A percentile compares a stretch with the other conserved stretches of the same genome.
These are phyloP conservation scores for Citrus sinensis DNA, from an alignment of 345 rosid genomes.

Conservation along the genomic window DNA sequence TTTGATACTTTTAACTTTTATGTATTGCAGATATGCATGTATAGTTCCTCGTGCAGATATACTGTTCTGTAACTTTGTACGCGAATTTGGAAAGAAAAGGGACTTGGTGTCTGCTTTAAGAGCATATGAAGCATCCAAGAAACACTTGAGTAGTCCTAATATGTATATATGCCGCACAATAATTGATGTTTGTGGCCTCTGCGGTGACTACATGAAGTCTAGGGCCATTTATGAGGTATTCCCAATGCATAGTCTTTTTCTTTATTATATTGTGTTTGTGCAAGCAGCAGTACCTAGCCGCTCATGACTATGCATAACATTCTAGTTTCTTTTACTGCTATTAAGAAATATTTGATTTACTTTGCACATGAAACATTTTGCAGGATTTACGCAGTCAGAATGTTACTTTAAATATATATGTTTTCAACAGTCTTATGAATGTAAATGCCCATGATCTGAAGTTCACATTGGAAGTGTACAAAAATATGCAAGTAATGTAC, in stretches of 20 bases:
- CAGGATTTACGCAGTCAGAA: slow-evolving; percentile 68
- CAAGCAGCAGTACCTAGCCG: not conserved
- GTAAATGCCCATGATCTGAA: slow-evolving; percentile 82
- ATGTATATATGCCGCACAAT: slow-evolving; percentile 74
- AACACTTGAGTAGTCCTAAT: slow-evolving; percentile 49
- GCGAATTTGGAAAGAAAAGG: slow-evolving; percentile 71
- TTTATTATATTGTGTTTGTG: not conserved
- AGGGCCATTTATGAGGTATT: slow-evolving; percentile 82
- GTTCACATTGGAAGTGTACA: slow-evolving; percentile 62
- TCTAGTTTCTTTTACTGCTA: not conserved
- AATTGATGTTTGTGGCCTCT: slow-evolving; percentile 78
- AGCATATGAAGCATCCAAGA: slow-evolving; percentile 64
- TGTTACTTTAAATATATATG: slow-evolving; percentile 61
- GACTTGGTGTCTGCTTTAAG: slow-evolving; percentile 69
- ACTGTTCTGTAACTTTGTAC: slow-evolving; percentile 58
- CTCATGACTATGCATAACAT: not conserved
- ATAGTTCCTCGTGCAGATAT: slow-evolving; percentile 63
- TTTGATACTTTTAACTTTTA: slow-evolving; percentile 21
- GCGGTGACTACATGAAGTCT: slow-evolving; percentile 69
- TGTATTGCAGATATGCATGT: slow-evolving; percentile 62
- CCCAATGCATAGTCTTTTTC: not conserved
- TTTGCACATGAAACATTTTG: slow-evolving; percentile 29
- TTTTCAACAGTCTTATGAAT: slow-evolving; percentile 91
- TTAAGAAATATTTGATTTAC: slow-evolving; percentile 16
- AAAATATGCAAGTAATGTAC: slow-evolving; percentile 61